Evolutionary conservation across 768 basidiomycete genomes (phyloP), one percentile per base, ranked within the genome.

Genomic region (Tricholoma sp.): DNA sequence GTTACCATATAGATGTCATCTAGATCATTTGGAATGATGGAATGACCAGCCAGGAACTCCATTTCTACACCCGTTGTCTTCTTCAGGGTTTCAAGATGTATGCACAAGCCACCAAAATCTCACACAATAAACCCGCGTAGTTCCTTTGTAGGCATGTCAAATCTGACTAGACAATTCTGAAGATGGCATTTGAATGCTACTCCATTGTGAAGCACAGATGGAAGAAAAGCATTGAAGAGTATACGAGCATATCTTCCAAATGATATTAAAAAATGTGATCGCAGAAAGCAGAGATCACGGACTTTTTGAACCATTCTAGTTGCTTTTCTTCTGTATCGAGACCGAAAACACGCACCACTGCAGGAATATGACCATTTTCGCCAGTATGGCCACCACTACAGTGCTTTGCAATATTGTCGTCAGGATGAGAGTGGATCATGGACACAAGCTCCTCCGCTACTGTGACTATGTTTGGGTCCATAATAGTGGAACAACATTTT

Each of bases 141-240:
- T 51, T 78, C 76, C 53, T 79, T 78, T 4, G 81, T 77, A 24
- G 70, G 57, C 4, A 78, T 59, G 56, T 79, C 76, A 58, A 82
- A 83, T 1, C 81, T 75, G 6, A 80, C 80, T 7, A 84, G 68
- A 57, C 80, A 82, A 58, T 84, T 83, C 65, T 84, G 83, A 1
- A 80, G 80, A 61, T 84, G 83, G 50, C 76, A 79, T 63, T 84
- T 81, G 60, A 84, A 83, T 1, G 78, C 81, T 4, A 84, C 80
- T 6, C 82, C 81, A 56, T 84, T 80, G 53, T 75, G 61, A 3
- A 84, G 65, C 57, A 82, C 72, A 0, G 81, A 70, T 2, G 83
- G 81, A 17, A 84, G 69, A 61, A 84, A 83, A 2, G 82, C 81
- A n/a, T 71, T 67, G 57, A 83, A 75, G 57, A 82, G 77, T 29